Evolutionary conservation across 192 early-diverging fungal genomes (phyloP).

Genomic region (Backusella sp.): DNA sequence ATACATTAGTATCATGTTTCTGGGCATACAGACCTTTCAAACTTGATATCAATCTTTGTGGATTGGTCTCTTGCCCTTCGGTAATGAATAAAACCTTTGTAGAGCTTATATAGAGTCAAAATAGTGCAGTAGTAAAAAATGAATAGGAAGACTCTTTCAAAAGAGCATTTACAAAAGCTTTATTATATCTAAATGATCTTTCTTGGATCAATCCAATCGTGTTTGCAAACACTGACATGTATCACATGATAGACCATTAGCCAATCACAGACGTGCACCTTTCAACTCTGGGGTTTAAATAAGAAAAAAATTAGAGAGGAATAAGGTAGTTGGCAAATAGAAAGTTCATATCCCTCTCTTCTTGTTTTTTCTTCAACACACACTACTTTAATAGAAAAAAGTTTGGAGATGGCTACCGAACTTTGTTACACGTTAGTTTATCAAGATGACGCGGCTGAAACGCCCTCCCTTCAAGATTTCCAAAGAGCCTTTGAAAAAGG

Average conservation of each 20-base stretch:
- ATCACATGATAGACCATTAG: not conserved
- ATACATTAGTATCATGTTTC: too few species aligned
- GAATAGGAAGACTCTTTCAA: too few species aligned
- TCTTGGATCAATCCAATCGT: too few species aligned
- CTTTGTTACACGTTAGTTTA: conserved; percentile 64
- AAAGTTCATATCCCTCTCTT: not conserved
- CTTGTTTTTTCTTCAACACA: not conserved
- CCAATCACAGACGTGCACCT: not conserved
- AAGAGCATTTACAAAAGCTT: too few species aligned
- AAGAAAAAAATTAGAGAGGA: not conserved
- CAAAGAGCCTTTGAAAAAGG: conserved; percentile 83
- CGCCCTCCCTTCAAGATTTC: conserved; percentile 70
- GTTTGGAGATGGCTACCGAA: conserved; percentile 34
- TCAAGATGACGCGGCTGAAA: conserved; percentile 62
- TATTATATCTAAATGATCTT: too few species aligned
- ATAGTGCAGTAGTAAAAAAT: too few species aligned
- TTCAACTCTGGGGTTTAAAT: not conserved
- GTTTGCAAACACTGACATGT: not conserved
- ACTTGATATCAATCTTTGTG: too few species aligned
- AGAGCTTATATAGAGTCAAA: too few species aligned
- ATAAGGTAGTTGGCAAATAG: not conserved
- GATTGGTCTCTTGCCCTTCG: too few species aligned
- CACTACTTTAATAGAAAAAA: not conserved
- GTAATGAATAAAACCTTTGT: too few species aligned
- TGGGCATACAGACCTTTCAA: too few species aligned